A percentile compares a stretch with the other conserved stretches of the same genome.
Conservation (phyloP, 352 stramenopile genomes). For the Phytophthora quininea region DNA sequence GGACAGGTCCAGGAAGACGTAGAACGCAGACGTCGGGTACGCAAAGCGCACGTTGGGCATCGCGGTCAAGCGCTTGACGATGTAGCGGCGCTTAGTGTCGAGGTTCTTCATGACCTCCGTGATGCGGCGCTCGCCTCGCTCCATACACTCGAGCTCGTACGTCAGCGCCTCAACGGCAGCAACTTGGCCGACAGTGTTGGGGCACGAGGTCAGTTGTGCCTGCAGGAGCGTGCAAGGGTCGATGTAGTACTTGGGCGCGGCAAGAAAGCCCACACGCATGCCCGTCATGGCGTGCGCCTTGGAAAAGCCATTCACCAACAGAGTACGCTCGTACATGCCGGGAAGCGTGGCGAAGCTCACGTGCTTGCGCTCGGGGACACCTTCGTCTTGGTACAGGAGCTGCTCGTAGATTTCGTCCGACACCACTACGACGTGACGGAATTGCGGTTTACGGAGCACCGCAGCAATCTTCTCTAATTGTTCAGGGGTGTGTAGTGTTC, state of each 20-base stretch:
- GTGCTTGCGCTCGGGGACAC: conserved; percentile 54
- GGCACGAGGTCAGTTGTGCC: conserved; percentile 95
- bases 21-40: conserved; percentile 94
- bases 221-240: conserved; percentile 92
- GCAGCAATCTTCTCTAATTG: conserved; percentile 59
- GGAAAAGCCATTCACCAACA: conserved; percentile 96
- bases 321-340: conserved; percentile 90
- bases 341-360: conserved; percentile 73
- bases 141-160: conserved; percentile 77
- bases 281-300: conserved; percentile 98
- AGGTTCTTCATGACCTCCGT: conserved; percentile 56
- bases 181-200: conserved; percentile 92
- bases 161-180: conserved; percentile 90
- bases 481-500: conserved; percentile 72
- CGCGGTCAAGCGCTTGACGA: conserved; percentile 75
- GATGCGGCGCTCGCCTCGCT: conserved; percentile 51
- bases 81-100: conserved; percentile 91
- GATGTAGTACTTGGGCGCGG: conserved; percentile 72
- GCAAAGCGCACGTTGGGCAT: conserved; percentile 88
- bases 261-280: conserved; percentile 93
- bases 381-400: conserved; percentile 89
- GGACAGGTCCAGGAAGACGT: conserved; percentile 92
- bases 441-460: conserved; percentile 57
- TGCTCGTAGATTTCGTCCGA: conserved; percentile 97
- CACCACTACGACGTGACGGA: conserved; percentile 85